Evolutionary conservation across 805 yeast genomes (phyloP), one percentile per base, ranked within the genome.

Genomic region (Starmerella gropengiesseri): DNA sequence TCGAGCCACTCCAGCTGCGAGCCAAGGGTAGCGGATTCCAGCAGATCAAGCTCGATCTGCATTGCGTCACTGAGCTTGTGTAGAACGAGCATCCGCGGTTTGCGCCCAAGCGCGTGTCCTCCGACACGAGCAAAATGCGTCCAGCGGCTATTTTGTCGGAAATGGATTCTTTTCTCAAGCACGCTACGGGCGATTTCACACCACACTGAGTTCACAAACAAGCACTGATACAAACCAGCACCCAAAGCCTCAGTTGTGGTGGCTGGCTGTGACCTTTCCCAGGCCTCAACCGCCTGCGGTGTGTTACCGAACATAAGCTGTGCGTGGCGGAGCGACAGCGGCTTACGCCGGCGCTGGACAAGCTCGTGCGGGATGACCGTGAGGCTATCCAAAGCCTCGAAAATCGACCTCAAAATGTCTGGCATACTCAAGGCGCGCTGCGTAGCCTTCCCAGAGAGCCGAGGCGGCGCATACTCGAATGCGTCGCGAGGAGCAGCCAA

Each of bases 131-230:
- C 55, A 49, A 69, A 78, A 37, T 58, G 61, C 9, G 56, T 52
- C 64, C 80, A 73, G 43, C 67, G 69, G 5, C 36, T 29, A 31
- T 69, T 73, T 40, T 66, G 63, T 34, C 69, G 61, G 56, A 86
- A 82, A 51, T 68, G 68, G 20, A 82, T 52, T 41, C 71, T 72
- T 27, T 70, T 67, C 38, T 75, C 67, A 27, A 84, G 65, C 11
- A 81, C 63, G 21, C 73, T 75, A 31, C 59, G 53, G 0, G 91
- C 67, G 1, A 75, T 62, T 12, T 63, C 62, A 54, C 75, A 57
- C 81, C 93, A 86, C 19, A 76, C 55, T 48, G 67, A 73, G 62
- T 78, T 81, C 11, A 87, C 94, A 37, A 72, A 57, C 37, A 83
- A 58, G 57, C 94, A 85, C 51, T 68, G 72, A 61, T 65, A 70